Evolutionary conservation across 108 stramenopile species (phyloP), one percentile per base, ranked within the genome.

Genomic region (Skeletonema costatum): DNA sequence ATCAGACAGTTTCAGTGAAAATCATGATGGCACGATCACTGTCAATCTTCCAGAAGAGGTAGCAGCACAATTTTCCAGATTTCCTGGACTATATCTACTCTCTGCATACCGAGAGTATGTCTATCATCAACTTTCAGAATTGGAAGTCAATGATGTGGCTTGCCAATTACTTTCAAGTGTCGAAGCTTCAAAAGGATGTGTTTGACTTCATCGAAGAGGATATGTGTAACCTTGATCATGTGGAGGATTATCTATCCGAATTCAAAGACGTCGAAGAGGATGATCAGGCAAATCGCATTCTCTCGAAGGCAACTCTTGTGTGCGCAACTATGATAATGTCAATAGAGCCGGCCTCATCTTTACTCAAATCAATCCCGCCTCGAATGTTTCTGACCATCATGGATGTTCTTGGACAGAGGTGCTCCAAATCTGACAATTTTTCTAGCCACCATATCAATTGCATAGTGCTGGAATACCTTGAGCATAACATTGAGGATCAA

Each of bases 41-140:
- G 67, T 85, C 0, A 50, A 31, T 30, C 64, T 35, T 85, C 16
- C 72, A 59, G 69, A 72, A 17, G 42, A 68, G 12, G 35, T 61
- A n/a, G 80, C 76, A 16, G 16, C 19, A 48, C 41, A 44, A 16
- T 85, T 85, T 85, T 38, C 80, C 80, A 31, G 60, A 35, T 2
- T 77, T 85, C 1, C 46, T 85, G 60, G 85, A 85, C 39, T 85
- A 67, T 10, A 0, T 74, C 9, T 74, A 66, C 17, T n/a, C 38
- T 30, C 17, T 19, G 25, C 25, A 25, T 25, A 25, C 25, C 14
- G 59, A 74, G 10, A 33, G 59, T 48, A 48, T 50, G 32, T 8
- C 6, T 7, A n/a, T 67, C 12, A 30, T 74, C 59, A 61, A 66
- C 2, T 51, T 21, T 4, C 35, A 74, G 16, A 74, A 74, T 66